These are phyloP conservation scores for Populus ilicifolia DNA, from an alignment of 345 rosid species.

Conservation along the genomic window DNA sequence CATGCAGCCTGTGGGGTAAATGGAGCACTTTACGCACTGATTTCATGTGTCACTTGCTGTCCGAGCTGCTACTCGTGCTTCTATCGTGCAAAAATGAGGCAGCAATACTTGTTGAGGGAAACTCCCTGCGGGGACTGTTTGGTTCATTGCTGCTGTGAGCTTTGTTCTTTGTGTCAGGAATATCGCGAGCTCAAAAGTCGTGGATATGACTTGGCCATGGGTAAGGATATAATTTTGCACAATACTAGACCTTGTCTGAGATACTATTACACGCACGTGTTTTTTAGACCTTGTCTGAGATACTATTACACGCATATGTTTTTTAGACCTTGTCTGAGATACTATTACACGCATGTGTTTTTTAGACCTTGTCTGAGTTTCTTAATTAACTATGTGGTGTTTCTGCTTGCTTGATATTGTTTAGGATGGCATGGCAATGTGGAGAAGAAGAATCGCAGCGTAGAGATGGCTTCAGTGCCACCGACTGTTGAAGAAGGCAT, in stretches of 20 bases:
- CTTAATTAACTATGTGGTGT: background rate
- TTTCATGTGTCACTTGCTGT: conserved; percentile 22
- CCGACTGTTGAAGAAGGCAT: conserved; percentile 25
- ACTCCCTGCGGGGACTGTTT: conserved; percentile 30
- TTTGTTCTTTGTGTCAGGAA: conserved; percentile 30
- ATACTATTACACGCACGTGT: background rate
- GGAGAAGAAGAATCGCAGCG: conserved; percentile 22
- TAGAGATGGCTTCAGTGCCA: conserved; percentile 23
- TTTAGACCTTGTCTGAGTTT: background rate
- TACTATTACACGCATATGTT: background rate
- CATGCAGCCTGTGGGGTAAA: conserved; percentile 38
- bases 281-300: too few species aligned
- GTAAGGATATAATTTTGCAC: background rate
- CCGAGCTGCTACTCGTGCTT: conserved; percentile 40
- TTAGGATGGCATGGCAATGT: conserved; percentile 35
- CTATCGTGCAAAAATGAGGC: conserved; percentile 40
- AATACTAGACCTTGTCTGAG: too few species aligned
- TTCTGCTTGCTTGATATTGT: background rate
- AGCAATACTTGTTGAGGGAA: conserved; percentile 22
- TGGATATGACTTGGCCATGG: conserved; percentile 25
- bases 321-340: background rate
- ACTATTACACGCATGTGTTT: background rate
- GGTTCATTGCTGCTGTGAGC: conserved; percentile 32
- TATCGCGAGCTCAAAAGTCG: conserved; percentile 29
- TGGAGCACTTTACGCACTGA: conserved; percentile 35